These are phyloP conservation scores for Stephanodiscus triporus DNA, from an alignment of 108 stramenopile genomes.

Conservation along the genomic window DNA sequence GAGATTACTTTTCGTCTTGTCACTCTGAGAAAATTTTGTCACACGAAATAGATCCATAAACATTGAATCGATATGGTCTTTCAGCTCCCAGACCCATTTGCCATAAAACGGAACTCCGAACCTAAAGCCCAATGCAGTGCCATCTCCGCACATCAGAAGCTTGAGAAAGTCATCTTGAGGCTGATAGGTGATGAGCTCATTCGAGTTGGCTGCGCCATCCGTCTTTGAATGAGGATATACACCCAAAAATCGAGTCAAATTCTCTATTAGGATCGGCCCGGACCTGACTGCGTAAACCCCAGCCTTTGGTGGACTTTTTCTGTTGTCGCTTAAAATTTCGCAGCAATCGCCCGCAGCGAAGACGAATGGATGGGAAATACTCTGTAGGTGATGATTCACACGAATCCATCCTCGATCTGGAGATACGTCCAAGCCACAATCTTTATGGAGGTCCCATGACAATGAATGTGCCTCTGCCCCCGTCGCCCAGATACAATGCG, in stretches of 20 bases:
- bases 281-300: slow-evolving; percentile 91
- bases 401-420: slow-evolving; percentile 77
- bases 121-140: slow-evolving; percentile 86
- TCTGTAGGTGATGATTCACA: slow-evolving; percentile 77
- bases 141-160: slow-evolving; percentile 83
- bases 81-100: slow-evolving; percentile 87
- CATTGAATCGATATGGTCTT: slow-evolving; percentile 76
- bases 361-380: slow-evolving; percentile 73
- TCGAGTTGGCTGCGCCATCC: background rate
- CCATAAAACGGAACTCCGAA: slow-evolving; percentile 83
- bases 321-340: slow-evolving; percentile 47
- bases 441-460: slow-evolving; percentile 43
- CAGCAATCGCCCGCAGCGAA: slow-evolving; percentile 91
- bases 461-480: slow-evolving; percentile 78
- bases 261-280: slow-evolving; percentile 82
- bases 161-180: slow-evolving; percentile 90
- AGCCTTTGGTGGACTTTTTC: slow-evolving; percentile 72
- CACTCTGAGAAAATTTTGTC: slow-evolving; percentile 46
- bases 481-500: slow-evolving; percentile 85
- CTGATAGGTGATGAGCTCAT: slow-evolving; percentile 46
- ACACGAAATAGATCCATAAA: slow-evolving; percentile 82
- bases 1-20: background rate
- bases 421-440: slow-evolving; percentile 62
- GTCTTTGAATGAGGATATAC: slow-evolving; percentile 5
- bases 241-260: slow-evolving; percentile 58